Evolutionary conservation across 83 land plant genomes (phyloP).

Genomic region (Diphasiastrum complanatum): DNA sequence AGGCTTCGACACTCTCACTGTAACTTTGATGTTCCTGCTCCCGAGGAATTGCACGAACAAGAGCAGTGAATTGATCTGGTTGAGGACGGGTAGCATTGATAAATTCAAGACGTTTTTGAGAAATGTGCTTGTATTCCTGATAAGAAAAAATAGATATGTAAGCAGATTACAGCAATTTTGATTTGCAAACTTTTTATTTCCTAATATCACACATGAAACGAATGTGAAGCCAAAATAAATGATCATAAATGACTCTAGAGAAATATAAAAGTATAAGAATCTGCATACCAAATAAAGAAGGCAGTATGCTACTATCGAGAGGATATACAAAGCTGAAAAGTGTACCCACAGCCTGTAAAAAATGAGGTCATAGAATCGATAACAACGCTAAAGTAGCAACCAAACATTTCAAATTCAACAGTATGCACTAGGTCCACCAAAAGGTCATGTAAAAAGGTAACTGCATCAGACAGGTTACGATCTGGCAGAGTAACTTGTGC

Average conservation of each 20-base stretch:
- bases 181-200: too few species aligned
- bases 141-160: constrained; percentile 10
- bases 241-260: too few species aligned
- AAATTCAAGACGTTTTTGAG: constrained; percentile 50
- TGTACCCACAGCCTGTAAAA: constrained; percentile 37
- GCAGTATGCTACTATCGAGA: constrained; percentile 33
- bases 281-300: constrained; percentile 29
- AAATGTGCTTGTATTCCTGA: constrained; percentile 76
- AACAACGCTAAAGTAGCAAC: too few species aligned
- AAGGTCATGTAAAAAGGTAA: too few species aligned
- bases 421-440: too few species aligned
- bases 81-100: constrained; percentile 58
- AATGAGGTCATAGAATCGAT: too few species aligned
- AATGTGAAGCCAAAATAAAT: too few species aligned
- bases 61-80: constrained; percentile 67
- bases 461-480: too few species aligned
- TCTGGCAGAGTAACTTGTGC: too few species aligned
- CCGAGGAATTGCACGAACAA: constrained; percentile 69
- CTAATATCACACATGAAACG: too few species aligned
- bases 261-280: constrained; percentile 6
- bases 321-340: constrained; percentile 29
- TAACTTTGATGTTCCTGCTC: constrained; percentile 29
- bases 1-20: constrained; percentile 58
- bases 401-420: too few species aligned
- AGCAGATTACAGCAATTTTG: not conserved